Evolutionary conservation across 2,329 filamentous ascomycete genomes (phyloP).

Genomic region (Verticillium tricorpus): DNA sequence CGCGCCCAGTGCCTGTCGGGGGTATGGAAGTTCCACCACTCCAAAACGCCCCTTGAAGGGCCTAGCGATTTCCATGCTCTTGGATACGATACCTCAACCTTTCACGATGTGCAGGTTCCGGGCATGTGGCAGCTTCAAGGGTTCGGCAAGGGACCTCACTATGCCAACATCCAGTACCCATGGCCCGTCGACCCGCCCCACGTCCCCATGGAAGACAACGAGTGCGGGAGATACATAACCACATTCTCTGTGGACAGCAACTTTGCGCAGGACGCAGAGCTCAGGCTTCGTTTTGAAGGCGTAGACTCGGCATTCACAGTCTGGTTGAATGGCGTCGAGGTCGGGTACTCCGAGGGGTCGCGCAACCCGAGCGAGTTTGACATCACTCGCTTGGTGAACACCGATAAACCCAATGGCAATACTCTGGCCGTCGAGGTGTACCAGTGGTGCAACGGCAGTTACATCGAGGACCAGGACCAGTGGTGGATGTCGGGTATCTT

Average conservation of each 20-base stretch:
- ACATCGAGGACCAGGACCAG: slow-evolving; percentile 68
- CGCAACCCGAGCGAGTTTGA: slow-evolving; percentile 74
- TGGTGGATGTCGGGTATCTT: slow-evolving; percentile 68
- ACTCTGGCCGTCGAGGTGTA: slow-evolving; percentile 63
- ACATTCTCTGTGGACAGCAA: slow-evolving; percentile 41
- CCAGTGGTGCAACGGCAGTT: slow-evolving; percentile 66
- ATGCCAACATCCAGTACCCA: slow-evolving; percentile 65
- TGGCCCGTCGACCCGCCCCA: slow-evolving; percentile 64
- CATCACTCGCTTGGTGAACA: slow-evolving; percentile 47
- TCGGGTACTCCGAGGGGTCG: slow-evolving; percentile 69
- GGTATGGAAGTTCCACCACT: slow-evolving; percentile 32
- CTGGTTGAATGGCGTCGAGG: slow-evolving; percentile 62
- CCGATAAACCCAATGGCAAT: slow-evolving; percentile 37
- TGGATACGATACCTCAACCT: slow-evolving; percentile 18
- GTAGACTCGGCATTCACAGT: slow-evolving; percentile 69
- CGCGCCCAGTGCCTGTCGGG: slow-evolving; percentile 36
- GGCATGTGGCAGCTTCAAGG: slow-evolving; percentile 65
- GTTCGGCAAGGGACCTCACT: slow-evolving; percentile 58
- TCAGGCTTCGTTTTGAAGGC: slow-evolving; percentile 68
- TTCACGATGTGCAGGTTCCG: slow-evolving; percentile 55
- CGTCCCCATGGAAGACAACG: slow-evolving; percentile 59
- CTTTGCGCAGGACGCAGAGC: slow-evolving; percentile 22
- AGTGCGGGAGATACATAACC: slow-evolving; percentile 57
- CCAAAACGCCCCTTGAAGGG: slow-evolving; percentile 24
- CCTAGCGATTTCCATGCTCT: slow-evolving; percentile 7